Base-by-base conservation (phyloP, 2,329 filamentous ascomycete species). In the Cladorrhinum sp. region DNA sequence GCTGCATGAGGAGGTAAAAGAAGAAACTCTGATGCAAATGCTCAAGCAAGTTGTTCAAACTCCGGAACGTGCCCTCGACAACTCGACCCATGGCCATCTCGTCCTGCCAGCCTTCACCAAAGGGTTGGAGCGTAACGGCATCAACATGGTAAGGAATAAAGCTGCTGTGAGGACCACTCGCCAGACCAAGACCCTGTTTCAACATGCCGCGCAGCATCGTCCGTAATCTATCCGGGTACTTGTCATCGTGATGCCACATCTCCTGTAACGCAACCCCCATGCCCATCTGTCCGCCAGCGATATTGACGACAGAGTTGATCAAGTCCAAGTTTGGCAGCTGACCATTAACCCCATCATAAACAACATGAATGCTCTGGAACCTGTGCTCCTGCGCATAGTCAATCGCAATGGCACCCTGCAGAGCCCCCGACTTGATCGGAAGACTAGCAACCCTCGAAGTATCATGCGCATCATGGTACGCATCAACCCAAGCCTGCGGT, bases 11-110 rank as follows among this genome's bases (percentile, higher is more conserved):
- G 55, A 99, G 80, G 74, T 99, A 99, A 77, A 99, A 98, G 83
- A 99, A 99, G 80, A 99, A 99, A 74, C 93, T 97, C 77, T 99
- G 95, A 73, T 99, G 95, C 63, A 99, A 81, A 73, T 99, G 93
- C 76, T 99, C 95, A 29, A 99, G 83, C 61, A 99, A 78, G 71
- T 99, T 99, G 78, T 99, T 99, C 75, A 99, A 79, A 73, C 92
- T 96, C 69, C 95, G 84, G 74, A 96, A 96, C 2, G 95, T 84
- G 68, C 92, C 92, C 76, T 99, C 95, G 3, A 98, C 82, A 0
- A 93, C 88, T 58, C 93, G 84, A 5, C 95, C 95, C 72, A 99
- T 86, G 9, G 90, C 90, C 91, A 98, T 98, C 76, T 98, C 95
- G 73, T 99, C 95, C 71, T 98, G 92, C 92, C 92, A 96, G 29